Percentiles rank a stretch among this genome's conserved stretches.
Conservation (phyloP, 2,329 filamentous ascomycete genomes). For the Aureobasidium vineae region DNA sequence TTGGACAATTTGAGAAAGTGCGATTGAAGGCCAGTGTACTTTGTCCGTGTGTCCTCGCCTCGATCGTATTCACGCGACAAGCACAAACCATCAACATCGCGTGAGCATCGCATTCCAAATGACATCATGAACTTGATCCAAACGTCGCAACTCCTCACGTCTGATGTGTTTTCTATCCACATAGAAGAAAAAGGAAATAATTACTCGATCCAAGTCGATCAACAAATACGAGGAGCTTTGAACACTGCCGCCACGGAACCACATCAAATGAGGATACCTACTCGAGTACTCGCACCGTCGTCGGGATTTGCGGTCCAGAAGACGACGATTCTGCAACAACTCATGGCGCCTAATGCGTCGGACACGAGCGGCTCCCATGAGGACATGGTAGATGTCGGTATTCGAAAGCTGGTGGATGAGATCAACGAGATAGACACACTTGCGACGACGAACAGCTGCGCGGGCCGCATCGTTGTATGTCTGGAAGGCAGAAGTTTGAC, state of each 20-base stretch:
- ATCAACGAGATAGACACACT: conserved; percentile 74
- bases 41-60: conserved; percentile 14
- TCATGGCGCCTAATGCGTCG: conserved; percentile 64
- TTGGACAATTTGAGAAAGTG: conserved; percentile 24
- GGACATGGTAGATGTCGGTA: conserved; percentile 77
- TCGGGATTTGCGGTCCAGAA: conserved; percentile 58
- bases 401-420: conserved; percentile 71
- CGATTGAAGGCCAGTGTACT: conserved; percentile 10
- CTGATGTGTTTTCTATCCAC: not conserved
- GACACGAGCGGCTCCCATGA: conserved; percentile 79
- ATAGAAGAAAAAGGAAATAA: not conserved
- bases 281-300: conserved; percentile 25
- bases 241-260: not conserved
- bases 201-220: not conserved
- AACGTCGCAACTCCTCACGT: not conserved
- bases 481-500: conserved; percentile 65
- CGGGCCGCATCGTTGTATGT: conserved; percentile 83
- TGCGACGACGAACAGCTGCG: conserved; percentile 92
- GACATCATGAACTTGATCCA: conserved; percentile 14
- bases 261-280: not conserved
- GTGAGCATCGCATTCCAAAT: conserved; percentile 16
- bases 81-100: not conserved
- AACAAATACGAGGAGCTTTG: not conserved
- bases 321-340: conserved; percentile 66
- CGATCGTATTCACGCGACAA: conserved; percentile 13